Base-by-base conservation (phyloP, 805 yeast genomes). In the Yamadazyma olivae region DNA sequence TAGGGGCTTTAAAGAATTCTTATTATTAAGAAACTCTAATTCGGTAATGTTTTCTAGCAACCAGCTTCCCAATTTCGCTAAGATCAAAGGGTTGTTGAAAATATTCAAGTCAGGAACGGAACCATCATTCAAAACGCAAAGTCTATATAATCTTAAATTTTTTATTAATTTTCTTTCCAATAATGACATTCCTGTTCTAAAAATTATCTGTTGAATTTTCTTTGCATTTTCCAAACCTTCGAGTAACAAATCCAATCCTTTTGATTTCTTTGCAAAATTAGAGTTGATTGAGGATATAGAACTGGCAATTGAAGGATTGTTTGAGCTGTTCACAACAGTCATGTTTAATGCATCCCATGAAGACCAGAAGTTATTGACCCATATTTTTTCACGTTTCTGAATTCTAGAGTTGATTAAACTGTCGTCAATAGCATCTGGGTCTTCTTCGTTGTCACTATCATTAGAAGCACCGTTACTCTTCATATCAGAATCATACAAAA, bases 41-140 rank as follows among this genome's bases (percentile, higher is more conserved):
- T 89, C 96, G 3, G 95, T 83, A 48, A 91, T 83, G 41, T 88
- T 82, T 54, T 95, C 98, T 30, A 88, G 64, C 3, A 93, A 69
- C 99, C 99, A 95, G 40, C 79, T 75, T 0, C 97, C 98, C 17
- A 93, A 66, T 47, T 95, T 77, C 26, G 87, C 67, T 30, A 95
- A 61, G 30, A 95, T 86, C 40, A 93, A 62, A 3, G 99, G 99
- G 57, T 93, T 95, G 47, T 75, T 75, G 59, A 88, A 91, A 34
- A 86, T 62, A 19, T 71, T 75, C 18, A 87, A 65, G 50, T 87
- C 93, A 4, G 95, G 93, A 1, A 89, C 61, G 4, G 70, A 45
- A 2, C 72, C 95, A 53, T 90, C 98, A 44, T 83, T 86, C 27
- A 95, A 59, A 7, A 93, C 95, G 30, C 95, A 95, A 32, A 93